Base-by-base conservation (phyloP, 176 grass and related monocot species). In the Aegilops longissima region DNA sequence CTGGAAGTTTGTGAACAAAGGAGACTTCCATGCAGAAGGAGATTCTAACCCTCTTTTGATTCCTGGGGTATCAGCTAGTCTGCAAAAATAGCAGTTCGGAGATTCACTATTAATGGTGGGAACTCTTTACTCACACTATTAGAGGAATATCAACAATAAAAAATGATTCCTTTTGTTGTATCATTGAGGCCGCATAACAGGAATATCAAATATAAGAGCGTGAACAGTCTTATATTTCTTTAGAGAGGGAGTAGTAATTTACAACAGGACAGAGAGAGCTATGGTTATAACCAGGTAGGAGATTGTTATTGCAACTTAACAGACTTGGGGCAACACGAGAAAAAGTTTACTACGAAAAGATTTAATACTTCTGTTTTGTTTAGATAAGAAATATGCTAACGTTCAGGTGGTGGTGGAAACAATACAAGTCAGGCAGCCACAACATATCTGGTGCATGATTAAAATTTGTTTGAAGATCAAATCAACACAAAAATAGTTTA, bases 21-120 rank as follows among this genome's bases (percentile, higher is more conserved):
- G 95, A 34, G 95, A 98, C 65, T 98, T 98, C 95, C 95, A 98
- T 36, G 95, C 93, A 33, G 95, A 98, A 82, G 95, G 95, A 82
- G 95, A 98, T 85, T 98, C 95, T 87, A 98, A 70, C 27, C 95
- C 95, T 82, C 91, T 93, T 93, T 98, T 93, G 58, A 93, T 76
- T 42, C 95, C 72, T 64, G 93, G 95, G 66, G 93, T 98, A 90
- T 95, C 93, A 76, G 79, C 91, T 52, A 98, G 92, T 92, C 95
- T 98, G 86, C 9, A 76, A 74, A 23, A 82, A 54, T 16, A 82
- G 47, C 16, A 51, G 38, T 76, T 79, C 38, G 72, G 61, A 66
- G 67, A 39, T 73, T 86, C 77, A n/a, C 81, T 66, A 81, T 13
- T 81, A 54, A 40, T 13, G 34, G 24, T 25, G 63, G 18, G 82